Evolutionary conservation across 352 stramenopile species (phyloP), one percentile per base, ranked within the genome.

Genomic region (Pythium sp.): DNA sequence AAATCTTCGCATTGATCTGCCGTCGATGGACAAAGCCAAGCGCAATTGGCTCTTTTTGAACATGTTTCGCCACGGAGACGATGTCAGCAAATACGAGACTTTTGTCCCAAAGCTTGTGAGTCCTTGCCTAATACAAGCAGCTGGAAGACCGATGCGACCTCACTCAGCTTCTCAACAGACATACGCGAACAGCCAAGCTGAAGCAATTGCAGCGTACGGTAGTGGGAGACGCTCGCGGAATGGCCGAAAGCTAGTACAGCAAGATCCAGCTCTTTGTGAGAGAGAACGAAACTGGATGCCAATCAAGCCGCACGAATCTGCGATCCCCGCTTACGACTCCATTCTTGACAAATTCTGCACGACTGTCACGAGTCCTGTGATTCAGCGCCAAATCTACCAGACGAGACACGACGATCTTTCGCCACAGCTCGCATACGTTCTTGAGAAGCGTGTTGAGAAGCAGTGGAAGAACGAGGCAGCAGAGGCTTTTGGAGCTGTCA

Each of bases 321-420:
- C 78, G 6, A 86, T 92, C 8, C 84, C 86, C 5, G 7, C 64
- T 12, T 93, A 93, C 43, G 84, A 93, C 62, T 91, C 86, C 28
- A 93, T 93, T 43, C 61, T 93, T 15, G 86, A 93, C 73, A 92
- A 90, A 68, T 88, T 84, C 57, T 92, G 86, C 72, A 84, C 81
- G 12, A 90, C 81, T 0, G 84, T 93, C 14, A 92, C 86, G n/a
- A 89, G 78, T 30, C 86, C 86, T 2, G 47, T 82, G 46, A 73
- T 92, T n/a, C 86, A 93, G 65, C 82, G 85, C 0, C 86, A 88
- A 24, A 93, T 93, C 58, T 93, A 93, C 64, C 74, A 86, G 36
- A 86, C 86, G 0, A 65, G 81, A 6, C 64, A 80, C 8, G 62
- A 73, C 47, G 83, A 93, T 68, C 68, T 93, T 38, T 90, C 86